Evolutionary conservation across 208 protist genomes (phyloP).

Genomic region (Leptomonas pyrrhocoris): DNA sequence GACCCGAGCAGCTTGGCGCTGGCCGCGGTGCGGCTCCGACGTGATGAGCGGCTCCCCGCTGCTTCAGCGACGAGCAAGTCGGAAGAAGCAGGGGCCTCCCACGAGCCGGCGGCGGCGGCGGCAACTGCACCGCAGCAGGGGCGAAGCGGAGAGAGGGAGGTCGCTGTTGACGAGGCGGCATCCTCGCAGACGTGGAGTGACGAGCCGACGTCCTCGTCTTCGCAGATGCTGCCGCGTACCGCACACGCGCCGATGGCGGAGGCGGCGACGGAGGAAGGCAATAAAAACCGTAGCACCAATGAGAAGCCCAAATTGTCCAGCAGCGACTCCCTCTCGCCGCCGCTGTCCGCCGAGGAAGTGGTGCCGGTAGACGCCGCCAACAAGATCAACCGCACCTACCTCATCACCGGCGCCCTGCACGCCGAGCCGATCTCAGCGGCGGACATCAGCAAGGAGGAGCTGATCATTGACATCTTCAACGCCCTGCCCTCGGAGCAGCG

Average conservation of each 20-base stretch:
- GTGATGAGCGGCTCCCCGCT: slow-evolving; percentile 1
- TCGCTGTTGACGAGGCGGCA: background rate
- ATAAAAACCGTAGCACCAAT: too few species aligned
- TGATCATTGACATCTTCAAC: slow-evolving; percentile 52
- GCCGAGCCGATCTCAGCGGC: slow-evolving; percentile 33
- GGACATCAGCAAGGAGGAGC: slow-evolving; percentile 37
- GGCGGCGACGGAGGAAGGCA: background rate
- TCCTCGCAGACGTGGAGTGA: background rate
- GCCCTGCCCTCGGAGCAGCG: slow-evolving; percentile 36
- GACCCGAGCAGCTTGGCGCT: slow-evolving; percentile 10
- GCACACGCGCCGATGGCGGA: background rate
- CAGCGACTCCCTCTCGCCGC: background rate
- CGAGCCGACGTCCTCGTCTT: slow-evolving; percentile 1
- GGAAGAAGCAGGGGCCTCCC: background rate
- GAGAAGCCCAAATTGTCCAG: background rate
- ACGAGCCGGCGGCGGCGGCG: slow-evolving; percentile 7
- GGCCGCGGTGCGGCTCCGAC: slow-evolving; percentile 12
- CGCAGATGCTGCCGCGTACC: background rate
- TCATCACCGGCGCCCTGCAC: slow-evolving; percentile 40
- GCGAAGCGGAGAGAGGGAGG: background rate
- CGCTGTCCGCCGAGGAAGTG: slow-evolving; percentile 11
- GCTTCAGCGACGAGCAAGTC: background rate
- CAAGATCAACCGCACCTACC: slow-evolving; percentile 31
- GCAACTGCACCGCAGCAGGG: slow-evolving; percentile 15
- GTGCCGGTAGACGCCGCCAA: slow-evolving; percentile 12